Base-by-base conservation (phyloP, 2,329 filamentous ascomycete genomes). In the Neonectria faginata region DNA sequence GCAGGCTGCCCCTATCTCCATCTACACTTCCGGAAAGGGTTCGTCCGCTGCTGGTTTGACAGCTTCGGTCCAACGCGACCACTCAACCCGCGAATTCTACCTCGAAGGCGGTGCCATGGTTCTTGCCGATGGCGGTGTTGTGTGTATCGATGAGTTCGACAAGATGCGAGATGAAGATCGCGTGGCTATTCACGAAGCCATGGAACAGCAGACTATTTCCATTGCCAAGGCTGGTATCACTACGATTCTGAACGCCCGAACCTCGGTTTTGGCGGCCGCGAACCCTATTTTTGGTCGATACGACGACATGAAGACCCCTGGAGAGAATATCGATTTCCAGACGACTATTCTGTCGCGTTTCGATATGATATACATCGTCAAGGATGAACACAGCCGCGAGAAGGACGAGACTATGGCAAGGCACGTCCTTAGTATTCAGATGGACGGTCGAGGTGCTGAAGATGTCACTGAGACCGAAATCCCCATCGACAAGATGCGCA, bases 321-420 rank as follows among this genome's bases (percentile, higher is more conserved):
- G 96, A 64, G 96, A 99, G 80, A 99, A 99, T 77, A 99, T 99
- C 71, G 96, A 99, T 80, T 99, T 99, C 80, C 96, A 99, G 76
- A 99, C 96, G 0, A 99, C 96, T 3, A 98, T 99, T 74, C 78
- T 99, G 70, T 98, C 95, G 2, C 92, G 96, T 86, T 99, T 99
- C 78, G 96, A 99, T 79, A 97, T 99, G 93, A 98, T 99, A 70
- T 99, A 98, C 83, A 97, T 99, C 70, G 95, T 99, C 67, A 93
- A 92, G 72, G 96, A 99, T 78, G 94, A 97, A 67, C 96, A 99
- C 78, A 93, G 95, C 67, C 88, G 93, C 48, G 91, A 88, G 62
- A 92, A 95, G 74, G 96, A 99, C 76, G 93, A 97, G 82, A 90
- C 87, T 4, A 98, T 99, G 75, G 96, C 96, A 12, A 95, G 91